phyloP scores from a whole-genome alignment of 2,329 filamentous ascomycete genomes.

The Pseudogymnoascus sp. region DNA sequence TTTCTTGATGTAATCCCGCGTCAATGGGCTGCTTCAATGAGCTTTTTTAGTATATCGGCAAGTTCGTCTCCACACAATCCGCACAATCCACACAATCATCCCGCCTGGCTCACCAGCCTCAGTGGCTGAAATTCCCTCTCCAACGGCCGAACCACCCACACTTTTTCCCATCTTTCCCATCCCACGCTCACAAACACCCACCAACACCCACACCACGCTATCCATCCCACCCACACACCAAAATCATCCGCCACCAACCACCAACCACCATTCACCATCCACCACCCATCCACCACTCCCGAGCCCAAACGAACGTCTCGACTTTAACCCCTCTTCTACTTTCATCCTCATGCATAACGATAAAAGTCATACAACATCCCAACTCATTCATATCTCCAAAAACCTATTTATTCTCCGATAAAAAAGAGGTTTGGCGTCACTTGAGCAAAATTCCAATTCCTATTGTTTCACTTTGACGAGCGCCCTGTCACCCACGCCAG shows the following conservation, averaged over 20 bases:
- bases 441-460: neutral
- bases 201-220: neutral
- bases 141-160: neutral
- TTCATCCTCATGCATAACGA: slow-evolving; percentile 7
- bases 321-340: slow-evolving; percentile 2
- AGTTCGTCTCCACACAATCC: slow-evolving; percentile 2
- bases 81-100: neutral
- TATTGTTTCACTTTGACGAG: neutral
- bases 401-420: neutral
- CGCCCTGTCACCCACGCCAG: neutral
- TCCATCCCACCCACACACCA: neutral
- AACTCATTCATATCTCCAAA: neutral
- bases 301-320: neutral
- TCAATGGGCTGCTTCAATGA: neutral
- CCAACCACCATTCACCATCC: neutral
- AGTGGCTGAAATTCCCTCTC: neutral
- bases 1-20: slow-evolving; percentile 4
- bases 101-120: neutral
- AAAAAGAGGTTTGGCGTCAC: neutral
- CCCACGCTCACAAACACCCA: too few relatives aligned
- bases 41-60: slow-evolving; percentile 9
- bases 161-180: too few relatives aligned
- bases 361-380: neutral
- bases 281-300: neutral
- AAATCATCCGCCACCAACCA: too few relatives aligned